phyloP scores from a whole-genome alignment of 2,329 filamentous ascomycete genomes.

The Gliomastix tumulicola region DNA sequence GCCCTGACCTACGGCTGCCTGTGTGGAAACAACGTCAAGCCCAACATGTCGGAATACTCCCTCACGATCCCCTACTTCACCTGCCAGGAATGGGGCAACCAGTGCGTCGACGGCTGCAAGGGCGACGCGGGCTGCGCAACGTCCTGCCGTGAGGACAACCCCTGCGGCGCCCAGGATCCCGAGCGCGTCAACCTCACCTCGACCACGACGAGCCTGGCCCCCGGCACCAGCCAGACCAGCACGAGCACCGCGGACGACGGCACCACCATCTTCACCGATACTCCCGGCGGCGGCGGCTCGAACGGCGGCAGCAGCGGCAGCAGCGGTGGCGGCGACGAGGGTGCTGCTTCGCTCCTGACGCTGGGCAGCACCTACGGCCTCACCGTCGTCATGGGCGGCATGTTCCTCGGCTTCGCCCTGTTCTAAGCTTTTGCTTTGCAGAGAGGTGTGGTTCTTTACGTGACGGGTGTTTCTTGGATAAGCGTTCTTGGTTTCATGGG shows the following conservation, averaged over 20 bases:
- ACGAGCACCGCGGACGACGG: no score
- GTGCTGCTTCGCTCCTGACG: conserved; percentile 20
- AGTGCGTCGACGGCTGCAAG: conserved; percentile 59
- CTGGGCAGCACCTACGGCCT: conserved; percentile 28
- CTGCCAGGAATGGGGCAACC: conserved; percentile 64
- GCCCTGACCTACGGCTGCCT: conserved; percentile 64
- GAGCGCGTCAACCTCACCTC: conserved; percentile 49
- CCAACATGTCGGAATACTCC: conserved; percentile 71
- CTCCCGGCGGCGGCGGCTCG: conserved; percentile 10
- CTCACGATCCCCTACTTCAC: conserved; percentile 73
- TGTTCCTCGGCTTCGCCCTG: conserved; percentile 33
- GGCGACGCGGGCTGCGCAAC: conserved; percentile 68
- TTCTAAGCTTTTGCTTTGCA: conserved; percentile 15
- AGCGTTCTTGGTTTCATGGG: not conserved
- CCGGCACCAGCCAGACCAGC: conserved; percentile 25
- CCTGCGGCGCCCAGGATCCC: conserved; percentile 65
- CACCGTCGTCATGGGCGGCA: conserved; percentile 24
- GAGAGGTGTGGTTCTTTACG: no score
- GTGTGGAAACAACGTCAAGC: conserved; percentile 58
- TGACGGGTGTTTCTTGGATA: no score
- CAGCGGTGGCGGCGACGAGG: conserved; percentile 5
- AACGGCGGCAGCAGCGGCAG: conserved; percentile 7
- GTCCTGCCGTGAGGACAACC: conserved; percentile 52
- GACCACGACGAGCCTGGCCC: conserved; percentile 30
- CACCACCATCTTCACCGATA: conserved; percentile 29